phyloP scores from a whole-genome alignment of 768 basidiomycete species.

The Podaxis sp. region DNA sequence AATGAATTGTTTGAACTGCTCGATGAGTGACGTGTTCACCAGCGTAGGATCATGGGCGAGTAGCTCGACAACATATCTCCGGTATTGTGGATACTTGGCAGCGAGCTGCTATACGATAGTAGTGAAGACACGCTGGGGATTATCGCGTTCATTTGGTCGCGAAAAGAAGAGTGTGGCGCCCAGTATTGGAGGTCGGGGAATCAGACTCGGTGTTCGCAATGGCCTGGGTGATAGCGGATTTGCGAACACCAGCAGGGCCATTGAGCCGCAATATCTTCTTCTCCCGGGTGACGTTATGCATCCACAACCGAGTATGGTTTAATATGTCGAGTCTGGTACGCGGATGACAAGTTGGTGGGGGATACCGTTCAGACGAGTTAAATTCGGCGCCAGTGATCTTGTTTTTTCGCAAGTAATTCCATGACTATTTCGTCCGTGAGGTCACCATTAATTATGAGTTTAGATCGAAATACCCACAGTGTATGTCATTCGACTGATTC shows the following conservation, averaged over 20 bases:
- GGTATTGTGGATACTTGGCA: background rate
- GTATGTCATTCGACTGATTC: background rate
- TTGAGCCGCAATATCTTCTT: background rate
- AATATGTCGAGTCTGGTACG: background rate
- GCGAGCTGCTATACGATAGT: constrained; percentile 21
- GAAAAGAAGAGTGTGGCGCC: background rate
- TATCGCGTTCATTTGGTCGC: background rate
- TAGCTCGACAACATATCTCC: constrained; percentile 1
- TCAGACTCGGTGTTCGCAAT: background rate
- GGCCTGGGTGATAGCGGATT: background rate
- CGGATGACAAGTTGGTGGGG: background rate
- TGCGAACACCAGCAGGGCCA: constrained; percentile 3
- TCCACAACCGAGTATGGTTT: background rate
- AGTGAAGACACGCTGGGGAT: background rate
- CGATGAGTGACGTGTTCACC: constrained; percentile 2
- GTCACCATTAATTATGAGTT: background rate
- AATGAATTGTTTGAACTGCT: constrained; percentile 14
- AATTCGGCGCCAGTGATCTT: background rate
- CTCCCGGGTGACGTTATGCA: background rate
- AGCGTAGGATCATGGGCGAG: constrained; percentile 8
- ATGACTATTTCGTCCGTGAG: background rate
- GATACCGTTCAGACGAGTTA: background rate
- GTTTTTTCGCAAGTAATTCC: background rate
- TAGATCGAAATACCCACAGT: too few relatives aligned
- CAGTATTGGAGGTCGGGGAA: too few relatives aligned